Conservation (phyloP, 108 stramenopile genomes). For the Cyclotella distinguenda region DNA sequence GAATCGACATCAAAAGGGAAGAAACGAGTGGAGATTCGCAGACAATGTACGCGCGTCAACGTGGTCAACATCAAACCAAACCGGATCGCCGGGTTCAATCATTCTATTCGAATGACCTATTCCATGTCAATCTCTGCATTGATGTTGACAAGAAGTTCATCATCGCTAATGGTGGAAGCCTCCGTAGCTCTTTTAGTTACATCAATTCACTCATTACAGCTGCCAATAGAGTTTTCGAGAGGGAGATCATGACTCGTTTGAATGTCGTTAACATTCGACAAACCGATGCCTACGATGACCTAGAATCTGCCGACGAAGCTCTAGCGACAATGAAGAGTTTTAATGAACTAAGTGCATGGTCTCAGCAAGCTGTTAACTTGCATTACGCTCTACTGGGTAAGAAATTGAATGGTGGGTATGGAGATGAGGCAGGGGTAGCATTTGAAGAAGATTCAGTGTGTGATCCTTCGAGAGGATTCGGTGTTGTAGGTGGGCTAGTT, state of each 20-base stretch:
- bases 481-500: not conserved
- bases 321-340: not conserved
- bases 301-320: not conserved
- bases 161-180: not conserved
- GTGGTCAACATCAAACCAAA: not conserved
- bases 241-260: slow-evolving; percentile 25
- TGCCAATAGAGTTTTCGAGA: slow-evolving; percentile 16
- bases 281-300: slow-evolving; percentile 7
- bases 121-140: slow-evolving; percentile 15
- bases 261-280: not conserved
- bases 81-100: not conserved
- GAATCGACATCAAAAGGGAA: not conserved
- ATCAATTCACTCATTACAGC: slow-evolving; percentile 18
- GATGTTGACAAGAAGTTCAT: slow-evolving; percentile 14
- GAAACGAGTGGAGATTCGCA: no score
- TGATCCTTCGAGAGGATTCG: not conserved
- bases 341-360: not conserved
- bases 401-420: not conserved
- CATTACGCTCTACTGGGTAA: slow-evolving; percentile 22
- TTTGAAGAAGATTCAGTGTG: not conserved
- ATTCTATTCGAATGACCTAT: slow-evolving; percentile 12
- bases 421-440: not conserved
- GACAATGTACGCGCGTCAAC: no score
- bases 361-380: not conserved
- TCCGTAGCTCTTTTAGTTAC: slow-evolving; percentile 2